Evolutionary conservation across 257 asterid species (phyloP).

Genomic region (Penstemon barbatus): DNA sequence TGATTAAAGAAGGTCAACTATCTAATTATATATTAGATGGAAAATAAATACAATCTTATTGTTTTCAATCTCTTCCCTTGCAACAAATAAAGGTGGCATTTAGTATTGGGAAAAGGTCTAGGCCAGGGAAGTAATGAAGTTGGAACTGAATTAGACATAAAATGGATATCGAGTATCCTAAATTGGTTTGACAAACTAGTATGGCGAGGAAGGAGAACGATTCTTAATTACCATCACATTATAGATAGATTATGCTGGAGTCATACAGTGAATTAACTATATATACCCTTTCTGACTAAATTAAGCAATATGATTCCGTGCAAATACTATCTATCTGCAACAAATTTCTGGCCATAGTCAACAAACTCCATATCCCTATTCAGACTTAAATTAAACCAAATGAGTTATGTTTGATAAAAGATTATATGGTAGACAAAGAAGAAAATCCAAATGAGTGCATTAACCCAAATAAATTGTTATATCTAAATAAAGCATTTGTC

Average conservation of each 20-base stretch:
- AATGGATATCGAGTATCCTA: not conserved
- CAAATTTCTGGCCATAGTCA: not conserved
- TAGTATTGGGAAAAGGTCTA: not conserved
- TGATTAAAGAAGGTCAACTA: slow-evolving; percentile 20
- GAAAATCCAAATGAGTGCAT: not conserved
- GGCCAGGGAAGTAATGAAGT: not conserved
- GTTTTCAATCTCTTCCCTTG: slow-evolving; percentile 7
- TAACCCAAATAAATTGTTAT: not conserved
- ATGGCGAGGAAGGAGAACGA: slow-evolving; percentile 2
- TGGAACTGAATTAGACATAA: not conserved
- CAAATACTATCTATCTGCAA: not conserved
- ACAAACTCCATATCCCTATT: not conserved
- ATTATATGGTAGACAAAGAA: slow-evolving; percentile 3
- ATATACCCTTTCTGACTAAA: not conserved
- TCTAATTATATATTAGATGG: not conserved
- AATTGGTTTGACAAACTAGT: not conserved
- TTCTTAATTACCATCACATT: slow-evolving; percentile 1
- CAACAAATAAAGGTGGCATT: slow-evolving; percentile 15
- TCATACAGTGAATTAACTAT: slow-evolving; percentile 2
- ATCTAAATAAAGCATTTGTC: not conserved
- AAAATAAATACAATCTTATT: slow-evolving; percentile 7
- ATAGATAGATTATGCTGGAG: not conserved
- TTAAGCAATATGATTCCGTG: slow-evolving; percentile 3
- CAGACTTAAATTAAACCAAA: not conserved
- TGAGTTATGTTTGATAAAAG: not conserved